Conservation (phyloP, 345 rosid species). For the Noccaea bulbosa region DNA sequence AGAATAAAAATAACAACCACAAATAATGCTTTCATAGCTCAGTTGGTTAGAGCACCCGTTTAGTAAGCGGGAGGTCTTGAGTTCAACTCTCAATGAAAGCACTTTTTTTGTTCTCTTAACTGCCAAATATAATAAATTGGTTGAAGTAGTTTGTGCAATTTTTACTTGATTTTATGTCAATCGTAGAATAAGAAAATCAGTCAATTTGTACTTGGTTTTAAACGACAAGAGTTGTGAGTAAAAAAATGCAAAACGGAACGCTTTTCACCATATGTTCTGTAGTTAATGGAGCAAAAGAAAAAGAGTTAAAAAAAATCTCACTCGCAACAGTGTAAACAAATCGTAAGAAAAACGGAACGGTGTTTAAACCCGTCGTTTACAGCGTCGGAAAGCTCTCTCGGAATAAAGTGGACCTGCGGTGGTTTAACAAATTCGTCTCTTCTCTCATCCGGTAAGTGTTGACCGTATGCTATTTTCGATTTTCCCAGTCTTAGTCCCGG, state of each 20-base stretch:
- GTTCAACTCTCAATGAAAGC: slow-evolving; percentile 71
- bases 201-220: too few species aligned
- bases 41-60: slow-evolving; percentile 97
- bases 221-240: slow-evolving; percentile 23
- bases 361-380: slow-evolving; percentile 11
- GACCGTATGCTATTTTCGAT: neutral
- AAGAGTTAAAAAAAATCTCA: neutral
- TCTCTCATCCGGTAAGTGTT: slow-evolving; percentile 26
- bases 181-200: too few species aligned
- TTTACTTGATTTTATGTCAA: too few species aligned
- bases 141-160: too few species aligned
- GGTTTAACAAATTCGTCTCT: neutral
- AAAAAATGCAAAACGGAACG: slow-evolving; percentile 14
- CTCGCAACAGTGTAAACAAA: neutral
- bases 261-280: neutral
- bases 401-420: slow-evolving; percentile 7
- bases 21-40: slow-evolving; percentile 62
- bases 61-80: slow-evolving; percentile 99
- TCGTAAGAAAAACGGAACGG: slow-evolving; percentile 15
- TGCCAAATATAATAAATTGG: too few species aligned
- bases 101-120: neutral
- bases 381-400: neutral
- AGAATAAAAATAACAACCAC: too few species aligned
- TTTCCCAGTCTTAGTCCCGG: neutral
- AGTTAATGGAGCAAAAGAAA: neutral